Conservation (phyloP, 495 filamentous ascomycete species). For the Tirmania nivea region DNA sequence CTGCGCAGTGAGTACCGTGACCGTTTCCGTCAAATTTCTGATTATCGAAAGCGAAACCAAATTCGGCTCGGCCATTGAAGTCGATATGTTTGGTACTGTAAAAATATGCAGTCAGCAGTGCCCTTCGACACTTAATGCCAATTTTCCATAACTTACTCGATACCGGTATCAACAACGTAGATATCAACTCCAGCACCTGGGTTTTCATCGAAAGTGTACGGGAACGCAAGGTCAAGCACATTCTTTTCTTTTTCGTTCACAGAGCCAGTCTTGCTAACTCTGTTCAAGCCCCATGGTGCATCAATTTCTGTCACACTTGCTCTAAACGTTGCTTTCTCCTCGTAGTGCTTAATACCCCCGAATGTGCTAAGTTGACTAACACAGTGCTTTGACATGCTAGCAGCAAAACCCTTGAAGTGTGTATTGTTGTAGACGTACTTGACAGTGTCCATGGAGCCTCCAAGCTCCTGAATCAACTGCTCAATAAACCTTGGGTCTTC, state of each 20-base stretch:
- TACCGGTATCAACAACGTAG: constrained; percentile 30
- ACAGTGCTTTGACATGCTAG: constrained; percentile 21
- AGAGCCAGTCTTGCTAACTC: constrained; percentile 22
- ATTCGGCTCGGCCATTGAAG: constrained; percentile 26
- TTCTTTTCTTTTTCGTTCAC: constrained; percentile 10
- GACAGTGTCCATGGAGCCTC: constrained; percentile 13
- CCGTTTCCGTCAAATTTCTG: constrained; percentile 22
- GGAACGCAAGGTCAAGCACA: constrained; percentile 11
- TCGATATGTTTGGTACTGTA: constrained; percentile 19
- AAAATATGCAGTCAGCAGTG: neutral
- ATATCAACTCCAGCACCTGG: constrained; percentile 29
- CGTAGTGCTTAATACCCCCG: constrained; percentile 22
- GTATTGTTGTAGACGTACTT: constrained; percentile 25
- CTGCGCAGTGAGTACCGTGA: constrained; percentile 42
- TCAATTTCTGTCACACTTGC: constrained; percentile 8
- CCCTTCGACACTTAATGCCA: neutral
- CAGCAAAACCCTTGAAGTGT: constrained; percentile 26
- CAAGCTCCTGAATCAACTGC: constrained; percentile 12
- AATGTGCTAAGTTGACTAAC: constrained; percentile 21
- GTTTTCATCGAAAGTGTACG: constrained; percentile 22
- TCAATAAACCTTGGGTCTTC: constrained; percentile 12
- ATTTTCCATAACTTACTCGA: constrained; percentile 14
- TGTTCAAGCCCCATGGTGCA: constrained; percentile 30
- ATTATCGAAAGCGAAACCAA: constrained; percentile 21
- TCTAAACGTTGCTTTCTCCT: constrained; percentile 9